Base-by-base conservation (phyloP, 306 rosid genomes). In the Pachyrhizus erosus region DNA sequence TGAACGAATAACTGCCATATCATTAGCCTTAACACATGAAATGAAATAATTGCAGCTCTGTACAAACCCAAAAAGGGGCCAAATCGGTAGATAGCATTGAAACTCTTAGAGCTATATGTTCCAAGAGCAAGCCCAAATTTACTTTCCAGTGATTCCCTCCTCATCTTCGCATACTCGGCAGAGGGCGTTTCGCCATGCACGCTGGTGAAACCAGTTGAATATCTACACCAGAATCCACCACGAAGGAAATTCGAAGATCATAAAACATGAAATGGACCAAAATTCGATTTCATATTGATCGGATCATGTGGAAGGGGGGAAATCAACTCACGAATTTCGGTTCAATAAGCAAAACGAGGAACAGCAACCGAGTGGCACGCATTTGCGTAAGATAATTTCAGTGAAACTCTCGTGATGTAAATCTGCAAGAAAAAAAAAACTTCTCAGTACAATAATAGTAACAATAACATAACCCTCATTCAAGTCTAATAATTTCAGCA, bases 151-250 rank as follows among this genome's bases (percentile, higher is more conserved):
- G 89, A 89, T 78, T 96, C 97, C 89, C 91, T 92, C 91, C 98
- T 89, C 91, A 82, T 84, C 89, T 85, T 96, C 46, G 99, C 99
- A 83, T 96, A 96, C 73, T 90, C 98, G 39, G 97, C 87, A 27
- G 98, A 87, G n/a, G 99, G 96, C 20, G 87, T 83, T 79, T 90
- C 99, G 54, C 98, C 98, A 27, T 96, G 99, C 84, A 96, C 97
- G 17, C 94, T 96, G 46, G 97, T 89, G 88, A 87, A 94, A 67
- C 97, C 89, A 5, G 97, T 87, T 23, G 98, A 93, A 82, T 87
- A 89, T 65, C 99, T 93, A 91, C 86, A 49, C 27, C 81, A 81
- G 37, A 39, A 87, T 79, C 83, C 73, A 67, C 85, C 33, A 72
- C 10, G 58, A 46, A 17, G 45, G 1, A 34, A 73, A 9, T 0